Evolutionary conservation across 2,329 filamentous ascomycete genomes (phyloP), one percentile per base, ranked within the genome.

Genomic region (Pleomassaria siparia): DNA sequence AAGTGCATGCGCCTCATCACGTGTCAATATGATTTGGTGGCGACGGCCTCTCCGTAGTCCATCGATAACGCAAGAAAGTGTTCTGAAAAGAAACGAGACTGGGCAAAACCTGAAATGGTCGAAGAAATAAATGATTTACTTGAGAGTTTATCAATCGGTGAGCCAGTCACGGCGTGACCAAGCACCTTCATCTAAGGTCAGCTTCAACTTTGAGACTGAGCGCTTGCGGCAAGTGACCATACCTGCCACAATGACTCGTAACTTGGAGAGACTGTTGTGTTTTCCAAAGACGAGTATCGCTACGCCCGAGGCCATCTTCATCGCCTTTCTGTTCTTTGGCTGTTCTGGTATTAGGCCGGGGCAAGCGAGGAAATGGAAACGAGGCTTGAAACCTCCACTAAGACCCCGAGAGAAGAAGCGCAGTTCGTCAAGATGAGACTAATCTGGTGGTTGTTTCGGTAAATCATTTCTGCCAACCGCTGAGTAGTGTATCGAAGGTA

Each of bases 1-100:
- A 37, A 37, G 35, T 13, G 5, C 20, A 3, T 13, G 35, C 11
- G 35, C 4, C 4, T 3, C 12, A 25, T 42, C 43, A 49, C 43
- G 50, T 53, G 46, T 15, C 13, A n/a, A n/a, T n/a, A n/a, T n/a
- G n/a, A n/a, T n/a, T n/a, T 25, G 3, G 46, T 53, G 50, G 50
- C 50, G 24, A 53, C 50, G 50, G 50, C 40, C 26, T 47, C 46
- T 12, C 46, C 50, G 50, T 39, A 7, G 35, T 12, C 46, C 50
- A 46, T 39, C 4, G 35, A 37, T n/a, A 20, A 18, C 21, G 35
- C n/a, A 13, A 37, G 35, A 37, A 4, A n/a, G 3, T 7, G 13
- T 6, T 20, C 35, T 24, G 35, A 15, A 37, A 37, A 24, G 29
- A 15, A 37, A 35, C 13, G 40, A 21, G 12, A 20, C 24, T 18